phyloP scores from a whole-genome alignment of 2,329 filamentous ascomycete genomes.

The Venturia asperata region DNA sequence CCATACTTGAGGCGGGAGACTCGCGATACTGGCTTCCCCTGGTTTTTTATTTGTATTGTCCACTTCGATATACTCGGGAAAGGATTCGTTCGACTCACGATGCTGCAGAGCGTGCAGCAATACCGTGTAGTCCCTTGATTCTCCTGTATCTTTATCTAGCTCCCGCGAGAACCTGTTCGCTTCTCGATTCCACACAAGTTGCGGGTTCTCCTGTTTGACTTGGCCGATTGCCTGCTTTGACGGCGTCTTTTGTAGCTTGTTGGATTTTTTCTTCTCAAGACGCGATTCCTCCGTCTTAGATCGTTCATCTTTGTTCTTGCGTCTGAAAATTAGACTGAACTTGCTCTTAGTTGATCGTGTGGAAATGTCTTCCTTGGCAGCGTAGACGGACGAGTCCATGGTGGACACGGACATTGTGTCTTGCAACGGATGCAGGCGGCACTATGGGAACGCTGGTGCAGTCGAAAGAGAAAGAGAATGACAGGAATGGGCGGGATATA shows the following conservation, averaged over 20 bases:
- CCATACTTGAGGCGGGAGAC: conserved; percentile 9
- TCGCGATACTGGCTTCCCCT: conserved; percentile 11
- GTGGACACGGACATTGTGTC: neutral
- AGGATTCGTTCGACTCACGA: conserved; percentile 1
- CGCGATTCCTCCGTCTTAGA: neutral
- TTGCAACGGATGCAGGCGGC: neutral
- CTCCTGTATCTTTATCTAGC: neutral
- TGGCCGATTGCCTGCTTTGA: neutral
- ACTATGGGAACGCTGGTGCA: too few species aligned
- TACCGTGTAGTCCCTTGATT: neutral
- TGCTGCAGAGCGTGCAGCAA: conserved; percentile 7
- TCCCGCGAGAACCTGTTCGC: neutral
- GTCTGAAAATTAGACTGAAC: neutral
- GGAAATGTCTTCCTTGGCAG: neutral
- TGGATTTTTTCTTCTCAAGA: conserved; percentile 11
- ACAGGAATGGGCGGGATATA: neutral
- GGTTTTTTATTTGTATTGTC: conserved; percentile 12
- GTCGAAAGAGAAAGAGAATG: neutral
- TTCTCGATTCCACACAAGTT: conserved; percentile 10
- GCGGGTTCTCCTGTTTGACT: neutral
- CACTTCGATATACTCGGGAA: neutral
- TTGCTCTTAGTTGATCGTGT: neutral
- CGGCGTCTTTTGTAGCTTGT: neutral
- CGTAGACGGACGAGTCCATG: neutral
- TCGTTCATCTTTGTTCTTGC: neutral